A percentile compares a stretch with the other conserved stretches of the same genome.
Evolutionary conservation across 2,329 filamentous ascomycete genomes (phyloP).

Genomic region (Coniella vitis): DNA sequence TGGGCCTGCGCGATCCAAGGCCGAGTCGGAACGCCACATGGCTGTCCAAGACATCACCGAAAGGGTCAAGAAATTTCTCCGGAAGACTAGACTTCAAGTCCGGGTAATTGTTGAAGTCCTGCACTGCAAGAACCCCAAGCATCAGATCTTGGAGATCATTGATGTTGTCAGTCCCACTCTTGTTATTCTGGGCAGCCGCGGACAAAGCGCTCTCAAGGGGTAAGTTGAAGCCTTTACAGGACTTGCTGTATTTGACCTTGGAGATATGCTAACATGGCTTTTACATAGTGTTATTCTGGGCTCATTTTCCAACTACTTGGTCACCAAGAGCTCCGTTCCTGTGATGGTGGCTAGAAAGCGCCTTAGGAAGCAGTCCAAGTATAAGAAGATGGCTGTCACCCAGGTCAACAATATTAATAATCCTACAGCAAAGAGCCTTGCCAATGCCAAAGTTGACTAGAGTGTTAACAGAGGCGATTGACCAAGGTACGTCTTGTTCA

Average conservation of each 20-base stretch:
- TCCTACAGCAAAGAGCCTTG: constrained; percentile 58
- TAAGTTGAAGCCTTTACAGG: constrained; percentile 42
- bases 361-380: constrained; percentile 78
- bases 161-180: constrained; percentile 86
- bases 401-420: constrained; percentile 78
- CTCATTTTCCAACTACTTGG: constrained; percentile 94
- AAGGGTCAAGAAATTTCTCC: constrained; percentile 73
- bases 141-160: constrained; percentile 95
- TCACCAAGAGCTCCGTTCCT: constrained; percentile 91
- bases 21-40: constrained; percentile 72
- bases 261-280: constrained; percentile 24
- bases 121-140: constrained; percentile 95
- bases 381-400: constrained; percentile 61
- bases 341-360: constrained; percentile 97
- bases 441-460: constrained; percentile 70
- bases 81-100: constrained; percentile 89
- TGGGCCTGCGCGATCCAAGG: constrained; percentile 29
- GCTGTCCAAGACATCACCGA: constrained; percentile 82
- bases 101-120: constrained; percentile 92
- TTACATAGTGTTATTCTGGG: constrained; percentile 73
- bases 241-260: too few species aligned
- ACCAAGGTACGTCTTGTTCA: neutral
- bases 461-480: neutral
- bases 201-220: constrained; percentile 89
- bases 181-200: constrained; percentile 86